phyloP scores from a whole-genome alignment of 192 early-diverging fungal species.

The Entomortierella chlamydospora region DNA sequence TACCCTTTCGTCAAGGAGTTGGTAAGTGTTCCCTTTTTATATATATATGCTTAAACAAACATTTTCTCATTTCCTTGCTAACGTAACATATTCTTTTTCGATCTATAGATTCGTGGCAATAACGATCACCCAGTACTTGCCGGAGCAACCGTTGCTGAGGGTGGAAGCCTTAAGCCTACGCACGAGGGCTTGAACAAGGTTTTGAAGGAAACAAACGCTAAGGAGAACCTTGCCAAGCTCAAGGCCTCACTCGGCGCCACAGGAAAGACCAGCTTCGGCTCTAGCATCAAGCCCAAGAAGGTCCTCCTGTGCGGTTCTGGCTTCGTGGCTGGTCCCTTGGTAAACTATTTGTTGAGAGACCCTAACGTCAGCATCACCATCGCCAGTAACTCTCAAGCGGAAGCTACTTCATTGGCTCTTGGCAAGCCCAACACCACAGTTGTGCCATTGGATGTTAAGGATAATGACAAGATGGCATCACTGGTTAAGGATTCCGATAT shows the following conservation, averaged over 20 bases:
- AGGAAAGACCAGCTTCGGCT: constrained; percentile 17
- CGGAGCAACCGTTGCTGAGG: constrained; percentile 81
- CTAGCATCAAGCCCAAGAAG: constrained; percentile 34
- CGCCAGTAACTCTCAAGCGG: constrained; percentile 79
- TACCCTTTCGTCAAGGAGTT: constrained; percentile 85
- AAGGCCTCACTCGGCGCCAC: constrained; percentile 40
- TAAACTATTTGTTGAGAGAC: constrained; percentile 83
- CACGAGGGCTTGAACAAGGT: constrained; percentile 67
- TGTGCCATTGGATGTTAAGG: constrained; percentile 77
- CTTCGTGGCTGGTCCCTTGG: constrained; percentile 91
- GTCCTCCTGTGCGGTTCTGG: constrained; percentile 89
- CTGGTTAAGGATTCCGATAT: constrained; percentile 84
- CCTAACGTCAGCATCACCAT: constrained; percentile 74
- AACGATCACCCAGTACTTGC: constrained; percentile 76
- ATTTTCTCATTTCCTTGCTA: neutral
- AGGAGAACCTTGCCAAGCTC: constrained; percentile 40
- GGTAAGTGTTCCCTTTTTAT: too few species aligned
- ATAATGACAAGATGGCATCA: constrained; percentile 66
- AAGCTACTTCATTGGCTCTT: constrained; percentile 77
- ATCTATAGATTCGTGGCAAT: constrained; percentile 58
- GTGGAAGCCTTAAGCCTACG: constrained; percentile 70
- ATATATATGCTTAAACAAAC: too few species aligned
- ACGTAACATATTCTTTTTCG: neutral
- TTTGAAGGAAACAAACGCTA: constrained; percentile 46
- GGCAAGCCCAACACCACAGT: constrained; percentile 71